Percentiles rank a stretch among this genome's conserved stretches.
phyloP scores from a whole-genome alignment of 2,329 filamentous ascomycete species.

The Trichophyton schoenleinii region DNA sequence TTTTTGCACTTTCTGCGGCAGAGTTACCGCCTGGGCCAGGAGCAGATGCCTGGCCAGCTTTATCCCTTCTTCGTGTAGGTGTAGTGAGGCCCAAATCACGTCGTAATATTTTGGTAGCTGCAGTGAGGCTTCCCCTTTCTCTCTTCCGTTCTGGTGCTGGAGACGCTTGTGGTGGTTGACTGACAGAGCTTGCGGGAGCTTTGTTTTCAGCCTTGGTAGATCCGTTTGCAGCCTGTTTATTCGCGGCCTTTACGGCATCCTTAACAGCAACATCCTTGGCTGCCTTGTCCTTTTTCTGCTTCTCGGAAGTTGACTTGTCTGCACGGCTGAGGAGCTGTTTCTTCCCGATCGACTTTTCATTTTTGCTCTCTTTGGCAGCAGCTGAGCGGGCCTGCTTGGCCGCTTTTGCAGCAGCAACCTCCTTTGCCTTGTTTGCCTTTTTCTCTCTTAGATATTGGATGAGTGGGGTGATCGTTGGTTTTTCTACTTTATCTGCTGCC shows the following conservation, averaged over 20 bases:
- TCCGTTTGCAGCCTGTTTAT: constrained; percentile 30
- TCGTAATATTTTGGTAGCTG: constrained; percentile 48
- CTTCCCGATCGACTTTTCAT: constrained; percentile 30
- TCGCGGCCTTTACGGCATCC: constrained; percentile 49
- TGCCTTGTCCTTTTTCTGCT: constrained; percentile 40
- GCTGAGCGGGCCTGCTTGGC: constrained; percentile 25
- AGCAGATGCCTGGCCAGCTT: constrained; percentile 12
- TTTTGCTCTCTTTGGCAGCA: constrained; percentile 29
- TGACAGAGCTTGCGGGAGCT: constrained; percentile 9
- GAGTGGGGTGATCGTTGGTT: constrained; percentile 71
- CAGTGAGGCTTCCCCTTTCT: constrained; percentile 37
- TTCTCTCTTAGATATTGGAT: constrained; percentile 86
- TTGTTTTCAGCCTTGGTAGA: constrained; percentile 13
- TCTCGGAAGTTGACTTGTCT: constrained; percentile 24
- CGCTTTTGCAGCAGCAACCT: constrained; percentile 38
- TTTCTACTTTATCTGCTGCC: constrained; percentile 40
- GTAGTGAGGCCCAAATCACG: constrained; percentile 47
- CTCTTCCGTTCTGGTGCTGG: constrained; percentile 36
- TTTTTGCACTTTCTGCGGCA: constrained; percentile 12
- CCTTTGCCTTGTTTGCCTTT: constrained; percentile 59
- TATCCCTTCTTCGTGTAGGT: constrained; percentile 29
- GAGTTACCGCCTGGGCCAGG: not conserved
- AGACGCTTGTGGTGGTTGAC: not conserved
- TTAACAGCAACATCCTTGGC: constrained; percentile 50
- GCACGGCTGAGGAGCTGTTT: constrained; percentile 28